These are phyloP conservation scores for Pseudogymnoascus sp. DNA, from an alignment of 2,329 filamentous ascomycete species.

Conservation along the genomic window DNA sequence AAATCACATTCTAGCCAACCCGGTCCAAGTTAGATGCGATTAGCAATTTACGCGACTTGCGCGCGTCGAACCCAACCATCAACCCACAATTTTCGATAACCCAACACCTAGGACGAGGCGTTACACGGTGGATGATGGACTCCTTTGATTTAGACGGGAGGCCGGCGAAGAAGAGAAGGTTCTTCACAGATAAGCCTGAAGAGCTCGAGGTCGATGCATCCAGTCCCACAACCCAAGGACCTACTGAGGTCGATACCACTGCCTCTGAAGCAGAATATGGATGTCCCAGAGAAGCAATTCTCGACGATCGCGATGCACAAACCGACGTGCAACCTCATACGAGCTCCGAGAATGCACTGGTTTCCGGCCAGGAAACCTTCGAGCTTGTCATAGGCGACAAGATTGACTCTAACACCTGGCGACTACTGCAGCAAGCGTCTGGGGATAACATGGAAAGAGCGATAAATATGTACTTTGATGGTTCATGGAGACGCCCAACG, in stretches of 20 bases:
- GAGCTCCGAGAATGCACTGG: constrained; percentile 2
- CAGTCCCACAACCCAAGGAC: constrained; percentile 9
- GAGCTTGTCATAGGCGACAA: constrained; percentile 52
- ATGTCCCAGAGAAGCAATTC: background rate
- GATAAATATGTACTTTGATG: constrained; percentile 63
- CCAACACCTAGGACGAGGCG: background rate
- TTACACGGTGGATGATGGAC: constrained; percentile 24
- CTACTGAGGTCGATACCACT: background rate
- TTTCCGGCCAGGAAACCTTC: constrained; percentile 50
- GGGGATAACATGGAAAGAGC: constrained; percentile 52
- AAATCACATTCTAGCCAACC: background rate
- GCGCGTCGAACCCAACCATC: background rate
- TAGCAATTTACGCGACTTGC: constrained; percentile 6
- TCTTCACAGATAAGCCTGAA: constrained; percentile 34
- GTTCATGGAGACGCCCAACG: constrained; percentile 48
- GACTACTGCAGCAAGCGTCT: constrained; percentile 44
- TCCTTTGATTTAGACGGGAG: constrained; percentile 33
- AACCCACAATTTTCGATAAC: background rate
- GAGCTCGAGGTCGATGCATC: constrained; percentile 18
- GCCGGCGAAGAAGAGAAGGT: constrained; percentile 39
- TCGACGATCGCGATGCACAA: background rate
- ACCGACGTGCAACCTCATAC: constrained; percentile 22
- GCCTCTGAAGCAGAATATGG: background rate
- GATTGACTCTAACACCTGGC: constrained; percentile 40
- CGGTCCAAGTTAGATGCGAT: background rate